Base-by-base conservation (phyloP, 2,329 filamentous ascomycete genomes). In the Colletotrichum liriopes region DNA sequence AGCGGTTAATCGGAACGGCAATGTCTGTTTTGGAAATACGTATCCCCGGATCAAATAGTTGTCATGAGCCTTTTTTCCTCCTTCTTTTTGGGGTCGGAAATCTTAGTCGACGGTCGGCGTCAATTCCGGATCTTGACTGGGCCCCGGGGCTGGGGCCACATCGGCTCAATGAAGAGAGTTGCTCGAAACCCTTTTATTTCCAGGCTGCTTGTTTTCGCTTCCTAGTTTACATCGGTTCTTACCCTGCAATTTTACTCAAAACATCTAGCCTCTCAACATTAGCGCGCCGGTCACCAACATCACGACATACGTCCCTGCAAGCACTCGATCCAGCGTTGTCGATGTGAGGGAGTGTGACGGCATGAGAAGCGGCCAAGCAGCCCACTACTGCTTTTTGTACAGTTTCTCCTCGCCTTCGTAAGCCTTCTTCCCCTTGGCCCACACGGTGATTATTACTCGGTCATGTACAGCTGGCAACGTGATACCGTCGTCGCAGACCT, bases 191-290 rank as follows among this genome's bases (percentile, higher is more conserved):
- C 37, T 45, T 61, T 26, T 49, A 47, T 23, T 37, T 11, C 59
- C 23, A n/a, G 18, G 3, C 29, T 9, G 43, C 29, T 32, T 23
- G 26, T 45, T 61, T 56, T 23, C 35, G 11, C 18, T 45, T 56
- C 54, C 54, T 37, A 26, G 12, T n/a, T 18, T n/a, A 52, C 52
- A 65, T 59, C n/a, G 18, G n/a, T 12, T n/a, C 8, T 49, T 32
- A 12, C 55, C 56, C 56, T 62, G 23, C 47, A 66, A 66, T 60
- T 41, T 66, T 35, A 29, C 32, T 41, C 14, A 58, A 45, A 29
- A 29, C 52, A 32, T 37, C 18, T 49, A 39, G 20, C 35, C 18
- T 63, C 23, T 18, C 20, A n/a, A 35, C 11, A 49, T 18, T 23
- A 23, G 41, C 41, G n/a, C n/a, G 41, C 11, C 58, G 43, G 14